Base-by-base conservation (phyloP, 306 rosid species). In the Quercus robur region DNA sequence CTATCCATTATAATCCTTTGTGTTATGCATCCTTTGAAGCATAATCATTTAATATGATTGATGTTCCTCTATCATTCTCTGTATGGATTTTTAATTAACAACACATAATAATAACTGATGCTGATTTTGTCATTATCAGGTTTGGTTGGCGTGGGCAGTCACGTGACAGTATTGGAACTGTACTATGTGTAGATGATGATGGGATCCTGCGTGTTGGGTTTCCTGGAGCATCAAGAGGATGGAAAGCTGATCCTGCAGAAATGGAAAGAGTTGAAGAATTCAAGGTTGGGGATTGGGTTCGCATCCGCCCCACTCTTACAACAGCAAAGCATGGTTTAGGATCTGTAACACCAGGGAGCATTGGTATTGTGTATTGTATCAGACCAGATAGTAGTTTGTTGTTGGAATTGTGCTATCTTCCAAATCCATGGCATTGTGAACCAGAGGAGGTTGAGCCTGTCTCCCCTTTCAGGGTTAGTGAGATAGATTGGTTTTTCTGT, bases 121-220 rank as follows among this genome's bases (percentile, higher is more conserved):
- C 56, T 78, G 57, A 4, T 33, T 23, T 79, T 83, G 44, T 81
- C 54, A 63, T 55, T 75, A 63, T 75, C 72, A 95, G 99, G 91
- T 95, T 95, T 88, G 99, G 99, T 79, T 95, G 99, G 99, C 99
- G 98, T 70, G 99, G 96, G 79, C 99, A 91, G 86, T 93, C 98
- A 56, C 97, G 94, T 26, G 99, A 95, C 83, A 95, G 99, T 85
- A 82, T 95, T 81, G 99, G 99, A 75, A 95, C 99, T 20, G 99
- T 95, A 66, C 87, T 95, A 81, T 95, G 99, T 38, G 98, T 95
- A 71, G 99, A 95, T 30, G 99, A 95, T 52, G 99, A 95, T 82
- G 99, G 99, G 72, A 93, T 95, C 69, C 91, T 95, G 74, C 98
- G 98, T 72, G 99, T 95, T 80, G 99, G 99, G 79, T 95, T 91